These are phyloP conservation scores for Endoconidiophora laricicola DNA, from an alignment of 2,329 filamentous ascomycete genomes.

Conservation along the genomic window DNA sequence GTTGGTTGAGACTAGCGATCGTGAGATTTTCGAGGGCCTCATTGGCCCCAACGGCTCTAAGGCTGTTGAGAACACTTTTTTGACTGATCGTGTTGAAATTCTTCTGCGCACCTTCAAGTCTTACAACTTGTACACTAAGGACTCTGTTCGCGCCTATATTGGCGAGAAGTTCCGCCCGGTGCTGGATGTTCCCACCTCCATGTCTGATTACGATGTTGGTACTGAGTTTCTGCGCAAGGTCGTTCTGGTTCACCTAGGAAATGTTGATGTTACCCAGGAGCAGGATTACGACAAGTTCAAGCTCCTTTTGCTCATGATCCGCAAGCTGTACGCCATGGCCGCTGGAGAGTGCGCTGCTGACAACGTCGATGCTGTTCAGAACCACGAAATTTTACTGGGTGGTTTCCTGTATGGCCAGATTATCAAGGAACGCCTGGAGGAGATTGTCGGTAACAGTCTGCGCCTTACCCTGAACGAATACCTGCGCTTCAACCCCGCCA, in stretches of 20 bases:
- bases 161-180: slow-evolving; percentile 85
- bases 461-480: slow-evolving; percentile 39
- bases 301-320: slow-evolving; percentile 86
- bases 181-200: slow-evolving; percentile 65
- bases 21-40: slow-evolving; percentile 88
- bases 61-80: slow-evolving; percentile 72
- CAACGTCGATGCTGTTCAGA: slow-evolving; percentile 92
- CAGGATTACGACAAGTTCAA: slow-evolving; percentile 89
- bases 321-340: slow-evolving; percentile 85
- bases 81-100: slow-evolving; percentile 86
- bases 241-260: slow-evolving; percentile 81
- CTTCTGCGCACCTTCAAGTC: slow-evolving; percentile 84
- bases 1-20: slow-evolving; percentile 85
- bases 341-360: slow-evolving; percentile 85
- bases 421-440: slow-evolving; percentile 83
- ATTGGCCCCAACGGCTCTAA: slow-evolving; percentile 63
- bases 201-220: slow-evolving; percentile 77
- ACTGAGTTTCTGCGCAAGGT: slow-evolving; percentile 82
- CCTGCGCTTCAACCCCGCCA: slow-evolving; percentile 37
- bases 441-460: slow-evolving; percentile 50
- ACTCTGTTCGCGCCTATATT: slow-evolving; percentile 69
- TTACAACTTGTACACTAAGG: slow-evolving; percentile 68
- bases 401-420: slow-evolving; percentile 92
- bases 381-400: slow-evolving; percentile 85
- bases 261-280: slow-evolving; percentile 62